These are phyloP conservation scores for Cylindrotheca closterium DNA, from an alignment of 108 stramenopile species.

Conservation along the genomic window DNA sequence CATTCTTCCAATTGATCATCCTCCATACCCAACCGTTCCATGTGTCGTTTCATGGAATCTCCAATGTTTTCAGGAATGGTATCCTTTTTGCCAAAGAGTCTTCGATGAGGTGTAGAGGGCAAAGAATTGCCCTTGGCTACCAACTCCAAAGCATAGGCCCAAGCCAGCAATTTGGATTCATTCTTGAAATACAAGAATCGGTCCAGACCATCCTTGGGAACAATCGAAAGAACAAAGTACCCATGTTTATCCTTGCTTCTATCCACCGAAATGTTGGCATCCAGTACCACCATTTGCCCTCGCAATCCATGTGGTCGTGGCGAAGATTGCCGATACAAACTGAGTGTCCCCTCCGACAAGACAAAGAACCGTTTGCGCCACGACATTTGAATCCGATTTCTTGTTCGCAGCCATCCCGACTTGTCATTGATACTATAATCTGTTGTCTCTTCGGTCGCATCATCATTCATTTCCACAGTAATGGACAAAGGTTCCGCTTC, in stretches of 20 bases:
- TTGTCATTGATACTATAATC: slow-evolving; percentile 33
- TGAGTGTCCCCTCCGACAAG: slow-evolving; percentile 59
- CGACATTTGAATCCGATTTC: slow-evolving; percentile 43
- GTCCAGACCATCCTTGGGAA: slow-evolving; percentile 47
- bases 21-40: slow-evolving; percentile 27
- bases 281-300: slow-evolving; percentile 50
- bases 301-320: slow-evolving; percentile 58
- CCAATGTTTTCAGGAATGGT: slow-evolving; percentile 10
- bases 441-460: slow-evolving; percentile 17
- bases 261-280: slow-evolving; percentile 46
- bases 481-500: slow-evolving; percentile 72
- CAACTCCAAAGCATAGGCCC: slow-evolving; percentile 59
- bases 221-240: slow-evolving; percentile 47
- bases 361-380: slow-evolving; percentile 68
- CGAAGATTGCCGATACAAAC: slow-evolving; percentile 59
- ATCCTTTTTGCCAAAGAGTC: slow-evolving; percentile 8
- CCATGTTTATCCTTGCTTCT: slow-evolving; percentile 30
- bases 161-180: slow-evolving; percentile 45
- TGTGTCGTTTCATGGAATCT: slow-evolving; percentile 37
- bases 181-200: slow-evolving; percentile 60
- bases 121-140: slow-evolving; percentile 19
- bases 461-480: slow-evolving; percentile 43
- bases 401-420: slow-evolving; percentile 64
- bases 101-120: background rate
- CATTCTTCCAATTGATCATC: slow-evolving; percentile 24